These are phyloP conservation scores for Trametes hirsuta DNA, from an alignment of 1,284 basidiomycete genomes.

Conservation along the genomic window DNA sequence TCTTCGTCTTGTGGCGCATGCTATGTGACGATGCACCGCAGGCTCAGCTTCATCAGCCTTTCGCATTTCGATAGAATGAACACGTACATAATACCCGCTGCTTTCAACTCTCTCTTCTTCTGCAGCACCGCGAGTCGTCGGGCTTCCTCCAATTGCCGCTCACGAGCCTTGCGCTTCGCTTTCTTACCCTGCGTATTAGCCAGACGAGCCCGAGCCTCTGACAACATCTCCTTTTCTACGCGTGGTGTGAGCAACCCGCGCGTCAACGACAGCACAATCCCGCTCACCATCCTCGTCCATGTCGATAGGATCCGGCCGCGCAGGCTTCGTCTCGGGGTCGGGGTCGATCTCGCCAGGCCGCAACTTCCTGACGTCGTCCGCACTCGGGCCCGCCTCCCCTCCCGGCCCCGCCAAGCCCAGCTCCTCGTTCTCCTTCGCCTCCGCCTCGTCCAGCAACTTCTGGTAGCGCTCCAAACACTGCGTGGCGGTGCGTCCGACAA, in stretches of 20 bases:
- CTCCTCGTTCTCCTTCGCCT: constrained; percentile 92
- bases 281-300: constrained; percentile 96
- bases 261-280: background rate
- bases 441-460: constrained; percentile 96
- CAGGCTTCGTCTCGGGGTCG: constrained; percentile 98
- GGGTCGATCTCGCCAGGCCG: constrained; percentile 98
- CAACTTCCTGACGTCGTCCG: constrained; percentile 88
- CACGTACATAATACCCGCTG: constrained; percentile 93
- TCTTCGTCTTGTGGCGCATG: constrained; percentile 90
- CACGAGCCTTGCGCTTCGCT: constrained; percentile 97
- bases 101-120: constrained; percentile 97
- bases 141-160: constrained; percentile 96
- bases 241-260: background rate
- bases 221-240: constrained; percentile 99
- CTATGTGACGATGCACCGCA: constrained; percentile 35
- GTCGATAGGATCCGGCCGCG: constrained; percentile 97
- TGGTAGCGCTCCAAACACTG: constrained; percentile 99
- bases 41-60: too few species aligned
- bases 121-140: constrained; percentile 93
- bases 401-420: constrained; percentile 85
- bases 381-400: constrained; percentile 82
- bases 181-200: constrained; percentile 99
- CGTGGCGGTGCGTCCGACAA: constrained; percentile 98
- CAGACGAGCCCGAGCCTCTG: constrained; percentile 95
- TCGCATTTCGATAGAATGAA: background rate